Evolutionary conservation across 306 rosid genomes (phyloP).

Genomic region (Calophaca sinica): DNA sequence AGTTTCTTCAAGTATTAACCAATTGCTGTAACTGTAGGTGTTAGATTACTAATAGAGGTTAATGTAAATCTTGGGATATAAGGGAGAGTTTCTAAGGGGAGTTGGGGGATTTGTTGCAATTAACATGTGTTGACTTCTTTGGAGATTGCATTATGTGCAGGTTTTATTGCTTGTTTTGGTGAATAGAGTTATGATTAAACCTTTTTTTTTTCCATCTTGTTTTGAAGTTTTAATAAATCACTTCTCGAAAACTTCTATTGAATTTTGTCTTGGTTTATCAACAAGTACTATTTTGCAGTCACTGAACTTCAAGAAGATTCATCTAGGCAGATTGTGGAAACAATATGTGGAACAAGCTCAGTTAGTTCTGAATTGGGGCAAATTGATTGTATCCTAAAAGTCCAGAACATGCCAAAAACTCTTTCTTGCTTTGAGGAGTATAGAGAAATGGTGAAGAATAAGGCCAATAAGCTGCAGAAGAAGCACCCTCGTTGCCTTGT

Average conservation of each 20-base stretch:
- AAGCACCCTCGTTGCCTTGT: conserved; percentile 66
- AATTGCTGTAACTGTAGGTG: no score
- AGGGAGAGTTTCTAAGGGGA: no score
- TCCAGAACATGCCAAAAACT: conserved; percentile 53
- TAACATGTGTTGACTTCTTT: background rate
- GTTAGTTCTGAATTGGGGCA: conserved; percentile 31
- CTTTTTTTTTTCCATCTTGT: background rate
- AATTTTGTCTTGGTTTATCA: background rate
- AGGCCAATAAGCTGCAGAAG: conserved; percentile 49
- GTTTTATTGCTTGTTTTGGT: conserved; percentile 5
- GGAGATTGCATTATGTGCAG: conserved; percentile 4
- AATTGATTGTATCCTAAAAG: conserved; percentile 62
- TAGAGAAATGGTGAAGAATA: conserved; percentile 60
- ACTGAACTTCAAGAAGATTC: conserved; percentile 56
- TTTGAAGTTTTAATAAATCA: background rate
- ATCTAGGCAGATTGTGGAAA: conserved; percentile 59
- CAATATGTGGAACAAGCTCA: conserved; percentile 57
- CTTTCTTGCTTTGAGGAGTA: conserved; percentile 62
- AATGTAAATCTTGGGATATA: no score
- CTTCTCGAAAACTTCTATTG: background rate
- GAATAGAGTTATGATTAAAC: background rate
- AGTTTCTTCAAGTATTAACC: no score
- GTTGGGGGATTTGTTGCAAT: no score
- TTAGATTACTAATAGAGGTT: no score
- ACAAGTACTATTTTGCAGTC: conserved; percentile 51